Evolutionary conservation across 2,329 filamentous ascomycete genomes (phyloP), one percentile per base, ranked within the genome.

Genomic region (Colletotrichum godetiae): DNA sequence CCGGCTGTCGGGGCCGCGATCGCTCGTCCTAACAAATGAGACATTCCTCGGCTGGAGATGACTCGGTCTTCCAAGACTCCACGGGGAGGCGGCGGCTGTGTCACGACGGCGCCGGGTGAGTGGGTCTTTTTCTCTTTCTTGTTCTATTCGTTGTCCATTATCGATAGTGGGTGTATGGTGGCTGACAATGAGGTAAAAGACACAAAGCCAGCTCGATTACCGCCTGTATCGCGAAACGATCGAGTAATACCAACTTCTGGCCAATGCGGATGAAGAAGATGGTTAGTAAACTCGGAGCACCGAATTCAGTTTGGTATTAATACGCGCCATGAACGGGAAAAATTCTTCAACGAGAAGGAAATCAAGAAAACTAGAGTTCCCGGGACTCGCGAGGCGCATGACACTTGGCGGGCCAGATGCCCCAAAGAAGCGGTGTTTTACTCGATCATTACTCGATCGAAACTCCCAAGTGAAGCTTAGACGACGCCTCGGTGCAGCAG

Each of bases 371-470:
- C 60, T 19, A 63, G 24, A 53, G 15, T 22, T 49, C n/a, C 12
- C 29, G 60, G n/a, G 37, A 42, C 37, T 42, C 37, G 37, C 29
- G n/a, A 35, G 60, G 60, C 46, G 60, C 60, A 63, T 63, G 27
- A 52, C 15, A 42, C 13, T 42, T 49, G 37, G 67, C 65, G 65
- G 66, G 61, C 46, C 65, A 59, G 46, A 59, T 29, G 19, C 22
- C 55, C 73, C 24, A 37, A 59, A 63, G 27, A 5, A 59, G 49
- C 55, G 33, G 22, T 65, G 37, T 60, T 79, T 85, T 85, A 84
- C 83, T 83, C 82, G 82, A 84, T 83, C 60, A 77, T 85, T 85
- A 85, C 84, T 86, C 84, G 84, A 86, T 85, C 73, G 76, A 85
- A 86, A 85, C 80, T 80, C 78, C 74, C 74, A 49, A 59, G 33